Base-by-base conservation (phyloP, 139 green algal genomes). In the Coelastrella sp. region DNA sequence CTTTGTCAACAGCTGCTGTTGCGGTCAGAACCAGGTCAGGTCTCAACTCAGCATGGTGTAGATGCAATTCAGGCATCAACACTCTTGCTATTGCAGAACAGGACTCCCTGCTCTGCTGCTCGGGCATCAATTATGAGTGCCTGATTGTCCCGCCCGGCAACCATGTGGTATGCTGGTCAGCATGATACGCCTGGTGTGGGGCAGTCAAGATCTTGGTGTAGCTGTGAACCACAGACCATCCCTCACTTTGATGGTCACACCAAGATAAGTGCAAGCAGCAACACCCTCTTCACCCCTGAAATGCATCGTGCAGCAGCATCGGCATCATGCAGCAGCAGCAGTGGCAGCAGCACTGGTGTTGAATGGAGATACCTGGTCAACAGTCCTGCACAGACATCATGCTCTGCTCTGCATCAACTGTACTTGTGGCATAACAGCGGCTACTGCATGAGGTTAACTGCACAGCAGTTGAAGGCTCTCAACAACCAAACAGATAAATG, bases 161-260 rank as follows among this genome's bases (percentile, higher is more conserved):
- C 35, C 35, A 49, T 49, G 35, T 49, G 35, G 35, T 49, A 49
- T 49, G 35, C 35, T 49, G 35, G 35, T 49, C 35, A 49, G 35
- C 35, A 49, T 49, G 35, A 49, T 49, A 49, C 3, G 35, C 35
- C 35, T 49, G 35, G 35, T 49, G 35, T 49, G 35, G 35, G 35
- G 3, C 35, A 3, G 35, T 85, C 58, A 85, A 7, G 22, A 56
- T n/a, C 79, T 20, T 10, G 81, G 81, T 25, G 20, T 74, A 17
- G 59, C 81, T 11, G 60, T 63, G 24, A 87, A 61, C 81, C 81
- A 87, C 81, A 87, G 60, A 4, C 81, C 81, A 56, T 75, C 81
- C 7, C 58, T 49, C n/a, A 87, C 81, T 66, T 87, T 87, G 81
- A 87, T 87, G 9, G 81, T 87, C n/a, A 87, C 81, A 7, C 81